Percentiles rank a stretch among this genome's conserved stretches.
These are phyloP conservation scores for Ascochyta koolunga DNA, from an alignment of 2,329 filamentous ascomycete species.

Conservation along the genomic window DNA sequence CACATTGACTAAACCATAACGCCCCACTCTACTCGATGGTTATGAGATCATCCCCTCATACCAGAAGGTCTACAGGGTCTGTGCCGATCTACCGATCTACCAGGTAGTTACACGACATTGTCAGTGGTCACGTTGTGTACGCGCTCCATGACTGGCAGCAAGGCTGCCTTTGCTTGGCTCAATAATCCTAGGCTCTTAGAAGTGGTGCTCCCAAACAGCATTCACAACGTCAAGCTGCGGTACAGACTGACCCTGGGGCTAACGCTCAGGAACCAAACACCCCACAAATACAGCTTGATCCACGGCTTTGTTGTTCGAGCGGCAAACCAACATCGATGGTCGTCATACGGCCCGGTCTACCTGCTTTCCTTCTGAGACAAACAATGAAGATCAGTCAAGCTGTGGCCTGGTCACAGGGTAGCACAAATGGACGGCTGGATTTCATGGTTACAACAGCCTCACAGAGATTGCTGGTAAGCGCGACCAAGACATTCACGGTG, in stretches of 20 bases:
- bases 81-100: constrained; percentile 11
- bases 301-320: not conserved
- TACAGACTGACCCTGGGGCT: not conserved
- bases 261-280: not conserved
- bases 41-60: not conserved
- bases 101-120: constrained; percentile 14
- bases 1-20: not conserved
- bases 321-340: not conserved
- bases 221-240: not conserved
- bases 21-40: not conserved
- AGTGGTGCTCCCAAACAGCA: not conserved
- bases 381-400: constrained; percentile 16
- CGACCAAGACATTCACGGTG: constrained; percentile 1
- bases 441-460: constrained; percentile 13
- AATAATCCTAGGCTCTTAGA: not conserved
- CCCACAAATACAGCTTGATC: not conserved
- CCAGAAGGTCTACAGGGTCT: constrained; percentile 6
- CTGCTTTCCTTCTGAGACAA: constrained; percentile 21
- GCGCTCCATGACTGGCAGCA: constrained; percentile 1
- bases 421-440: constrained; percentile 30
- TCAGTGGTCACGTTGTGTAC: constrained; percentile 15
- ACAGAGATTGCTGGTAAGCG: constrained; percentile 6
- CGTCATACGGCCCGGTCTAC: constrained; percentile 2
- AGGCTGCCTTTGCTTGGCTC: constrained; percentile 5
- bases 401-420: constrained; percentile 27